phyloP scores from a whole-genome alignment of 176 grass and related monocot species.

The Saccharum officinarum region DNA sequence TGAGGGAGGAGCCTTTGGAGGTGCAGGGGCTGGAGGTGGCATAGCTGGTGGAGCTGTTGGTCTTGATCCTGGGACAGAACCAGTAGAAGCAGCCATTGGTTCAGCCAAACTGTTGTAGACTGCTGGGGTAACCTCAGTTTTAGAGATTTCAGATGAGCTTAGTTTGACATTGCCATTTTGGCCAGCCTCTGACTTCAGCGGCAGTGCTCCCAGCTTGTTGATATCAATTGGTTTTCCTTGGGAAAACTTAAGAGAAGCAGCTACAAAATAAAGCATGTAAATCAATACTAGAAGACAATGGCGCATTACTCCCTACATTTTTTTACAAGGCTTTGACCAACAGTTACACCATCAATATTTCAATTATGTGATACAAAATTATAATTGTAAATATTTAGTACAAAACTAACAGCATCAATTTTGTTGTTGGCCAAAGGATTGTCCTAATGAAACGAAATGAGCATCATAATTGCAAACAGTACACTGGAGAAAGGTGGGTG shows the following conservation, averaged over 20 bases:
- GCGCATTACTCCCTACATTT: background rate
- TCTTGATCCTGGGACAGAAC: constrained; percentile 22
- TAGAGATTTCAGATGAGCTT: constrained; percentile 29
- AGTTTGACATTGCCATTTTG: constrained; percentile 42
- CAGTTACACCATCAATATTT: background rate
- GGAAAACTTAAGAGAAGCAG: constrained; percentile 45
- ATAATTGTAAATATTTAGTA: background rate
- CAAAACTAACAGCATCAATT: background rate
- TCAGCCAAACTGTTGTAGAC: constrained; percentile 23
- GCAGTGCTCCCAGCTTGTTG: constrained; percentile 57
- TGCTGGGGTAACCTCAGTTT: constrained; percentile 27
- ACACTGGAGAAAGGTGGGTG: background rate
- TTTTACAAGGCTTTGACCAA: background rate
- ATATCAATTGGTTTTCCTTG: constrained; percentile 50
- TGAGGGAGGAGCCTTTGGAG: constrained; percentile 7
- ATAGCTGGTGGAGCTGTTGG: constrained; percentile 17
- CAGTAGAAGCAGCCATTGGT: constrained; percentile 3
- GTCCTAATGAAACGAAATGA: background rate
- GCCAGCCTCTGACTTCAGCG: constrained; percentile 42
- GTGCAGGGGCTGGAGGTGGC: constrained; percentile 27
- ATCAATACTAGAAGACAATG: constrained; percentile 2
- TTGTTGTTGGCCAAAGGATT: background rate
- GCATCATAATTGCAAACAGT: background rate
- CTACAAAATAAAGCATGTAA: constrained; percentile 46
- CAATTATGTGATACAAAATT: background rate